These are phyloP conservation scores for Aspergillus campestris DNA, from an alignment of 495 filamentous ascomycete species.

Conservation along the genomic window DNA sequence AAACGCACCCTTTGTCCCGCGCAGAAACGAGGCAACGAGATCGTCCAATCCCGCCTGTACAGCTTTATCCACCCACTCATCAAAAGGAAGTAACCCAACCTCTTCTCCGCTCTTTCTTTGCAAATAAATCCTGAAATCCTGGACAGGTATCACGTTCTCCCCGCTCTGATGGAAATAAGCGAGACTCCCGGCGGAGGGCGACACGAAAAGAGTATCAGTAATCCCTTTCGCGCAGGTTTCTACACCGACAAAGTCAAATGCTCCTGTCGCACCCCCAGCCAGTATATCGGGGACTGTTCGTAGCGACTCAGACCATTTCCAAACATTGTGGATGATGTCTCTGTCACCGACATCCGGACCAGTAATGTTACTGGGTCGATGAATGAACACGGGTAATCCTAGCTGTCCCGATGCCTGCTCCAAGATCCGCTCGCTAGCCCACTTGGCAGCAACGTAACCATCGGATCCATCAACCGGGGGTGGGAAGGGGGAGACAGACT, in stretches of 20 bases:
- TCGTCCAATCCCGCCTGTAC: not conserved
- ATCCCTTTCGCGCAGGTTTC: not conserved
- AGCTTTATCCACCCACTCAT: not conserved
- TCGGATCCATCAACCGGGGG: conserved; percentile 2
- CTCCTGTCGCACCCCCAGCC: not conserved
- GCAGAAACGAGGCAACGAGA: not conserved
- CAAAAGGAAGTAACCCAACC: not conserved
- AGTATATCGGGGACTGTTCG: not conserved
- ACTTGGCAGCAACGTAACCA: conserved; percentile 36
- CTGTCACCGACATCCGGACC: conserved; percentile 3
- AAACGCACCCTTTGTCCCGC: not conserved
- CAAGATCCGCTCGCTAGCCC: conserved; percentile 37
- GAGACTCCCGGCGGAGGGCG: too few species aligned
- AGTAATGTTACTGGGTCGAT: conserved; percentile 8
- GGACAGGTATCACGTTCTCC: not conserved
- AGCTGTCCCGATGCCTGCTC: conserved; percentile 14
- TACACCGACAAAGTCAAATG: not conserved
- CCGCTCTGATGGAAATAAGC: not conserved
- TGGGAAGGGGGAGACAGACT: not conserved
- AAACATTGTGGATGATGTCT: conserved; percentile 5
- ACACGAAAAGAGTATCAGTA: not conserved
- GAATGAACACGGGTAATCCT: conserved; percentile 14
- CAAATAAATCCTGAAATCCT: not conserved
- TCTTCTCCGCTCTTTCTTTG: not conserved
- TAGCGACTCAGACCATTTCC: not conserved